phyloP scores from a whole-genome alignment of 306 rosid genomes.

The Acacia acuminata region DNA sequence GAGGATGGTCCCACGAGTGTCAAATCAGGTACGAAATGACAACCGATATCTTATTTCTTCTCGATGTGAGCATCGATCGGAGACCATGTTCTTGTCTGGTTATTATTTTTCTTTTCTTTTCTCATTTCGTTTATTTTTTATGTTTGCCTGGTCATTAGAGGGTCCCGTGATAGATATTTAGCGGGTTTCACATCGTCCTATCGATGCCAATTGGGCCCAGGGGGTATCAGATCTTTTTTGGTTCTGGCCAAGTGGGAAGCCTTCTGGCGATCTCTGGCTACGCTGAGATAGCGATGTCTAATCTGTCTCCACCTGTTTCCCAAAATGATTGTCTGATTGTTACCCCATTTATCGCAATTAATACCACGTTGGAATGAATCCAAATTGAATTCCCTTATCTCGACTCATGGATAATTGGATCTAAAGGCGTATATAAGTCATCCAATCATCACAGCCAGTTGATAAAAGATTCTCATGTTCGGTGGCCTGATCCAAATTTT shows the following conservation, averaged over 20 bases:
- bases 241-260: neutral
- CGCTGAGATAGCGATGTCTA: neutral
- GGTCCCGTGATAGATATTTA: constrained; percentile 5
- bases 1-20: constrained; percentile 2
- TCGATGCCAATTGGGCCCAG: neutral
- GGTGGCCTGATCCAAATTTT: neutral
- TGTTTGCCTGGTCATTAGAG: neutral
- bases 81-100: neutral
- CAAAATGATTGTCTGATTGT: neutral
- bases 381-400: neutral
- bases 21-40: neutral
- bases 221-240: constrained; percentile 3
- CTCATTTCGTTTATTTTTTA: neutral
- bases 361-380: neutral
- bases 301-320: neutral
- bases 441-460: neutral
- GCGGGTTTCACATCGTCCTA: neutral
- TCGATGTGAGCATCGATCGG: constrained; percentile 5
- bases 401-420: neutral
- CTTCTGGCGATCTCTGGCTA: constrained; percentile 10
- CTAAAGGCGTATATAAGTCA: neutral
- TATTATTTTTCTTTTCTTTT: neutral
- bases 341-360: neutral
- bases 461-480: neutral
- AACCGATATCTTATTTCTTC: neutral